Percentiles rank a stretch among this genome's conserved stretches.
phyloP scores from a whole-genome alignment of 2,329 filamentous ascomycete species.

The Cytospora piceicola region DNA sequence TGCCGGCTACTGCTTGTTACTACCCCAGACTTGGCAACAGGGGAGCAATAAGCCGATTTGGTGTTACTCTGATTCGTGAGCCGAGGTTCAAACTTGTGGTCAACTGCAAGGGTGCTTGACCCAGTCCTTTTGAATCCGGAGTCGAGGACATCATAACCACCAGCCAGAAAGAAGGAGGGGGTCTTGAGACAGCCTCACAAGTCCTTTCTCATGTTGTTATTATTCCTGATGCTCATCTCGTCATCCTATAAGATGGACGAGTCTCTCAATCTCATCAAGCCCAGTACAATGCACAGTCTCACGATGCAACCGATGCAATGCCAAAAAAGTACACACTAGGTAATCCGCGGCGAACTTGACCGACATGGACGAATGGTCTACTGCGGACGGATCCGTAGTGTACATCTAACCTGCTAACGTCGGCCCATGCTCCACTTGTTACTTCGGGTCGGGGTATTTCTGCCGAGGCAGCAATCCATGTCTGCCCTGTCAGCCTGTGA shows the following conservation, averaged over 20 bases:
- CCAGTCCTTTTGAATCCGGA: conserved; percentile 23
- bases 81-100: conserved; percentile 34
- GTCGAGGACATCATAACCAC: no score
- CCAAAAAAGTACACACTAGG: conserved; percentile 8
- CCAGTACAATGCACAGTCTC: conserved; percentile 1
- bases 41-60: conserved; percentile 29
- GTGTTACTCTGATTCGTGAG: conserved; percentile 34
- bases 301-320: not conserved
- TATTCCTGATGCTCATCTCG: not conserved
- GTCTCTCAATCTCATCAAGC: no score
- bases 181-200: not conserved
- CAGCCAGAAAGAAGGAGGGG: no score
- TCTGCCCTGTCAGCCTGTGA: no score
- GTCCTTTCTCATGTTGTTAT: not conserved
- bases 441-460: conserved; percentile 14
- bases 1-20: conserved; percentile 21
- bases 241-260: not conserved
- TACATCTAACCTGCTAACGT: not conserved
- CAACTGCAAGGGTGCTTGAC: conserved; percentile 27
- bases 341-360: conserved; percentile 27
- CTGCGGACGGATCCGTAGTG: not conserved
- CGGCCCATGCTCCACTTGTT: conserved; percentile 5
- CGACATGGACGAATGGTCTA: conserved; percentile 3
- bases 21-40: conserved; percentile 26
- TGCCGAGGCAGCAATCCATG: conserved; percentile 23